Percentiles rank a stretch among this genome's conserved stretches.
phyloP scores from a whole-genome alignment of 371 early-diverging fungal species.

The Mucor sp. region DNA sequence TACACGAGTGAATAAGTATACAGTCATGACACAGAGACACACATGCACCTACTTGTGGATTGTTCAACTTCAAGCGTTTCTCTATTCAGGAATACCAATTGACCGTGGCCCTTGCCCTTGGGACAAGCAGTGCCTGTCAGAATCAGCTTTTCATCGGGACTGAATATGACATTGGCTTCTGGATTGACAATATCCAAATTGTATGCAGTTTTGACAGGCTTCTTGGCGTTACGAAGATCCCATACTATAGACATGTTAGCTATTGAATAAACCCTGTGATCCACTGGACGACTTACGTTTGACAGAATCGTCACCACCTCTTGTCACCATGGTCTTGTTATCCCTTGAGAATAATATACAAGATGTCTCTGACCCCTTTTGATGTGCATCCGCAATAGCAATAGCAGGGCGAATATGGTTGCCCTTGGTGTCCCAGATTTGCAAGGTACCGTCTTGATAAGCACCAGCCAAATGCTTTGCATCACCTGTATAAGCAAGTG shows the following conservation, averaged over 20 bases:
- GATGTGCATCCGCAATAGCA: conserved; percentile 70
- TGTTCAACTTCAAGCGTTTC: conserved; percentile 64
- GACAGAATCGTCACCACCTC: conserved; percentile 86
- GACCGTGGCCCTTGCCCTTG: conserved; percentile 71
- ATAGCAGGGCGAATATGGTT: conserved; percentile 54
- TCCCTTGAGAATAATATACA: conserved; percentile 71
- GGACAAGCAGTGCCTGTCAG: conserved; percentile 73
- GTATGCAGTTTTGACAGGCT: conserved; percentile 62
- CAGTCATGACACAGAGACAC: no score
- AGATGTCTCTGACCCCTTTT: conserved; percentile 69
- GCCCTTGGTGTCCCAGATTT: conserved; percentile 63
- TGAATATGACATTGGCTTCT: conserved; percentile 86
- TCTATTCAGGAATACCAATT: conserved; percentile 70
- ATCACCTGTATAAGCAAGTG: conserved; percentile 68
- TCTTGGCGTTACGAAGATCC: conserved; percentile 81
- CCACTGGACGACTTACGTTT: conserved; percentile 58
- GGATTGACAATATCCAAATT: conserved; percentile 71
- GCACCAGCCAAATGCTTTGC: conserved; percentile 72
- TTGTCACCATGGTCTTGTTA: conserved; percentile 66
- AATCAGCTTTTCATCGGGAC: conserved; percentile 80
- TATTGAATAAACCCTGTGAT: background rate
- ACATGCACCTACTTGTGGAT: conserved; percentile 46
- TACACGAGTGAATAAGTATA: conserved; percentile 6
- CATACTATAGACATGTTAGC: conserved; percentile 61
- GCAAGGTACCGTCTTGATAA: conserved; percentile 65